Base-by-base conservation (phyloP, 371 early-diverging fungal genomes). In the Dipsacomyces acuminosporus region DNA sequence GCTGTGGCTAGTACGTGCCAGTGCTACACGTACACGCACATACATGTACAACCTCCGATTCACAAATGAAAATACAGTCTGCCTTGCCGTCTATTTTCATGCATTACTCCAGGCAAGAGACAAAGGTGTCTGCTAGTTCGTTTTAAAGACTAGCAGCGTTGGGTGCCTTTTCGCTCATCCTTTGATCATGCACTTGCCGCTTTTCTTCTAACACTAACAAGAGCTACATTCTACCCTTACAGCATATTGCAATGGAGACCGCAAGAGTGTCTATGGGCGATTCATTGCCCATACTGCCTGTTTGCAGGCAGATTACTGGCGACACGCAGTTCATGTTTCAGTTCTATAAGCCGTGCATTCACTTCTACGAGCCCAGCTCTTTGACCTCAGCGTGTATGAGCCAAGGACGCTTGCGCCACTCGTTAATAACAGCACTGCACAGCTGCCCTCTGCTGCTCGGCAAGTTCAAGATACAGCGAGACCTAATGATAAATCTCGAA, bases 321-420 rank as follows among this genome's bases (percentile, higher is more conserved):
- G 65, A 65, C 51, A 65, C 65, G 35, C 65, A 65, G 49, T 59
- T 65, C 17, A 65, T 65, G 65, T 65, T 65, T 47, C 65, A 65
- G 45, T 65, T 65, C 33, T 65, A 65, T 61, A 65, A 65, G 21
- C 60, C 65, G 2, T 59, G 59, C 24, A 59, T 65, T 35, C 65
- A 65, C 18, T 65, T 45, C 45, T 65, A 56, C 26, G 52, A 33
- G 22, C 65, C 65, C 1, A 43, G 40, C 14, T 20, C 41, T 3
- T 25, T 13, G 6, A 33, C n/a, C 0, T 6, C 30, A 15, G 9
- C 13, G 1, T 40, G 7, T 9, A 65, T 65, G 61, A 45, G 41
- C 34, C 13, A 33, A 13, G 26, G 13, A 3, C 18, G 22, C 7
- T 45, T 59, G 13, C 34, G 40, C 11, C 51, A 19, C 11, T 59